phyloP scores from a whole-genome alignment of 1,139 yeast species.

The Debaryomyces sp. region DNA sequence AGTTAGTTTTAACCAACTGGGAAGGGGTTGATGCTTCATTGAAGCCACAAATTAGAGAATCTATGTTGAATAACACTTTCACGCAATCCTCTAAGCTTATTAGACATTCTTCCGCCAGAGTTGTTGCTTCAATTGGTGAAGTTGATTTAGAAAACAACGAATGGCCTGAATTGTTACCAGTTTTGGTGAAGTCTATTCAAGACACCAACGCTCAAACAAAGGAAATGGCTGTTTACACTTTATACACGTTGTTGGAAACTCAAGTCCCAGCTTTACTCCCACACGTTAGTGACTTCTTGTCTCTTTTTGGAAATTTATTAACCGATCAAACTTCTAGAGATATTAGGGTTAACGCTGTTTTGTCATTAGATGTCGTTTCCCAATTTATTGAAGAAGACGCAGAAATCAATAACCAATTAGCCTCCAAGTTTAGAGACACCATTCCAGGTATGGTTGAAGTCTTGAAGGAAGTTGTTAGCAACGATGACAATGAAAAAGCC shows the following conservation, averaged over 20 bases:
- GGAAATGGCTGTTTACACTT: constrained; percentile 82
- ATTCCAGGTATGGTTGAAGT: constrained; percentile 85
- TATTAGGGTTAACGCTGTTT: constrained; percentile 80
- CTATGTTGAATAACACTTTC: constrained; percentile 72
- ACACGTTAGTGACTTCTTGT: constrained; percentile 67
- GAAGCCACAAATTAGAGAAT: constrained; percentile 63
- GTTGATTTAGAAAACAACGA: constrained; percentile 63
- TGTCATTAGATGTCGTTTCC: constrained; percentile 79
- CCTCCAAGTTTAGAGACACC: constrained; percentile 62
- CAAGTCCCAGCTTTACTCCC: constrained; percentile 65
- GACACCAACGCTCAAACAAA: constrained; percentile 60
- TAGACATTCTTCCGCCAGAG: constrained; percentile 88
- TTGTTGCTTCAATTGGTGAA: constrained; percentile 83
- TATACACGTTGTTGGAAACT: constrained; percentile 77
- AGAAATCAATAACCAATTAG: constrained; percentile 48
- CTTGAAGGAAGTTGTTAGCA: constrained; percentile 70
- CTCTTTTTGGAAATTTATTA: constrained; percentile 68
- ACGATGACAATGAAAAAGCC: constrained; percentile 72
- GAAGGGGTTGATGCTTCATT: constrained; percentile 51
- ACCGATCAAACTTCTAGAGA: constrained; percentile 67
- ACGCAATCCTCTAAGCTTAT: constrained; percentile 59
- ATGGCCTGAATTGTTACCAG: constrained; percentile 82
- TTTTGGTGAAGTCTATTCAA: constrained; percentile 71
- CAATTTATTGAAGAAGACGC: constrained; percentile 63
- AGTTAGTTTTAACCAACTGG: constrained; percentile 79